Evolutionary conservation across 148 eudicot genomes (phyloP).

Genomic region (Fagopyrum tataricum): DNA sequence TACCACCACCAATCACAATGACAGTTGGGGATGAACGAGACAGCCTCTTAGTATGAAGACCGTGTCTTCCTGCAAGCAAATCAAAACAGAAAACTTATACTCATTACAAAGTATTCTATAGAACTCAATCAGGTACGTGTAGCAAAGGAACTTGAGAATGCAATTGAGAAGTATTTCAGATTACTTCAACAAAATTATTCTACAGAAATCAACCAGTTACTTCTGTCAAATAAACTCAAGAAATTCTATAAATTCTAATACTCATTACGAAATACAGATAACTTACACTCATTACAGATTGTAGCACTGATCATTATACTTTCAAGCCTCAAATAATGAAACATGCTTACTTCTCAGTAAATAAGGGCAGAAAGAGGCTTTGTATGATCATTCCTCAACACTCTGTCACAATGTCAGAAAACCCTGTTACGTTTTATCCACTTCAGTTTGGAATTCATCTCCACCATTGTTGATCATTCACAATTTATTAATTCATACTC

Average conservation of each 20-base stretch:
- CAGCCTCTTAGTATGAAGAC: slow-evolving; percentile 34
- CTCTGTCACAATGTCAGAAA: not conserved
- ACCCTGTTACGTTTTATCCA: not conserved
- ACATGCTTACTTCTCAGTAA: not conserved
- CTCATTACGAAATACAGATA: no score
- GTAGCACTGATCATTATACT: not conserved
- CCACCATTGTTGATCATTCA: not conserved
- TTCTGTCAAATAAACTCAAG: no score
- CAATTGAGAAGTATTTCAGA: not conserved
- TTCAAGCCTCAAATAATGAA: not conserved
- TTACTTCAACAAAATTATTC: no score
- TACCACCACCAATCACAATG: slow-evolving; percentile 96
- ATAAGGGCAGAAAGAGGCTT: not conserved
- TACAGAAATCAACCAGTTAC: no score
- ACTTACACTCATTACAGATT: not conserved
- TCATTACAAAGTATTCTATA: not conserved
- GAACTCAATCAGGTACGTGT: not conserved
- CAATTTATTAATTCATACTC: not conserved
- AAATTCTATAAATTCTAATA: no score
- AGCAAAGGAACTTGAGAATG: not conserved
- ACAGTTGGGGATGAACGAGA: slow-evolving; percentile 52
- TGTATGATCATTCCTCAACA: not conserved
- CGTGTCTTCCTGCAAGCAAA: slow-evolving; percentile 39
- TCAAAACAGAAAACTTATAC: not conserved
- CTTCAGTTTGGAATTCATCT: not conserved